A percentile compares a stretch with the other conserved stretches of the same genome.
Conservation (phyloP, 1,284 basidiomycete species). For the Cutaneotrichosporon arboriforme region DNA sequence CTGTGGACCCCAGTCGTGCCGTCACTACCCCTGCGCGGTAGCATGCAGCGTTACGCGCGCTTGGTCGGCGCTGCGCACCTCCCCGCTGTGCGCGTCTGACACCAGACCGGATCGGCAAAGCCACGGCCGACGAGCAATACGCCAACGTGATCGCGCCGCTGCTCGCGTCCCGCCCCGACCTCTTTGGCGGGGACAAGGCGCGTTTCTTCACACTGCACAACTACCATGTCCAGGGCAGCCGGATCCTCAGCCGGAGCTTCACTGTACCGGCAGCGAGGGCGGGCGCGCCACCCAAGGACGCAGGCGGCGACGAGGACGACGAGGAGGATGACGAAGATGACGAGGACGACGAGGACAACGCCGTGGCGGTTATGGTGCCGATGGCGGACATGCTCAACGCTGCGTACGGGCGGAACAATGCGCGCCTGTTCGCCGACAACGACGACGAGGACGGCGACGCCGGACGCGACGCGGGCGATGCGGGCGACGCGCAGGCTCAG, state of each 20-base stretch:
- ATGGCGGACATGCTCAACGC: conserved; percentile 95
- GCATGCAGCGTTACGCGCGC: no score
- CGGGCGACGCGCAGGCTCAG: neutral
- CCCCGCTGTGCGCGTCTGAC: neutral
- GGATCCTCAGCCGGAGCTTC: conserved; percentile 73
- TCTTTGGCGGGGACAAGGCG: conserved; percentile 58
- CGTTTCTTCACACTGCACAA: conserved; percentile 63
- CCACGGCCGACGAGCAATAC: conserved; percentile 75
- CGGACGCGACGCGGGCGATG: no score
- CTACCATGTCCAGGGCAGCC: conserved; percentile 87
- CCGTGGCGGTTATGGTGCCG: conserved; percentile 87
- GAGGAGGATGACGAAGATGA: conserved; percentile 44
- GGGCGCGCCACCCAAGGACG: conserved; percentile 19
- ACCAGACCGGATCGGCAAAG: conserved; percentile 77
- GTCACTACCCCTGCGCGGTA: no score
- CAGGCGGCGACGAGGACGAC: conserved; percentile 47
- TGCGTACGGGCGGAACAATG: conserved; percentile 77
- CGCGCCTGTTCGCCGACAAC: conserved; percentile 28
- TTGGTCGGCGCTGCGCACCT: no score
- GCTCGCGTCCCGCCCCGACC: conserved; percentile 59
- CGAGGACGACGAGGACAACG: conserved; percentile 60
- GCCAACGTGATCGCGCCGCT: conserved; percentile 53
- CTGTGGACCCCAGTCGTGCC: no score
- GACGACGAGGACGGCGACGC: conserved; percentile 16
- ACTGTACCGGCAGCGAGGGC: conserved; percentile 32